Evolutionary conservation across 2,329 filamentous ascomycete species (phyloP), one percentile per base, ranked within the genome.

Genomic region (Pseudogymnoascus sp.): DNA sequence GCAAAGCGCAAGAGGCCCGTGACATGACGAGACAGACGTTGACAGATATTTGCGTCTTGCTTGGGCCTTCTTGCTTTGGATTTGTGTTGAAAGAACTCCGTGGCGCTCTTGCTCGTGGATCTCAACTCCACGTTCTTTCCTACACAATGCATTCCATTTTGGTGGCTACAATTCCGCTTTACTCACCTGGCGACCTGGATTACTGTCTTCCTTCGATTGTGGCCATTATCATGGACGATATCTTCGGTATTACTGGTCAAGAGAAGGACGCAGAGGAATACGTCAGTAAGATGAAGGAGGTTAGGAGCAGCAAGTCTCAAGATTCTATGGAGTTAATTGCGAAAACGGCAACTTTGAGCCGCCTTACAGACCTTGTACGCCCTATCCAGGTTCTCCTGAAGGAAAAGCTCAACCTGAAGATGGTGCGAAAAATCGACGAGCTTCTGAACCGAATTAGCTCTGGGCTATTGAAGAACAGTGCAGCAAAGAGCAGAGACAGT

Each of bases 201-300:
- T 93, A 97, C 72, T 96, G 93, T 71, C 79, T 97, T 7, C 78
- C 83, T 2, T 82, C 88, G 10, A 86, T 97, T 46, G 87, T 96
- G 53, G 83, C 85, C 1, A 85, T 99, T 46, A 88, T 97, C 67
- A 95, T 99, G 90, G 95, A 99, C 71, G 96, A 99, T 72, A 95
- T 96, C 11, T 99, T 99, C 72, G 96, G 96, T 31, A 85, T 87
- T 5, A 89, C 89, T 35, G 95, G 95, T 1, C 90, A 96, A 76
- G 93, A 99, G 72, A 99, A 99, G 76, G 95, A 99, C 70, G 93
- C 93, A 0, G 92, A 97, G 70, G 95, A 93, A 62, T 99, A 99
- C 74, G 88, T 89, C 63, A 96, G 87, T 73, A 90, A 93, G 75
- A 97, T 96, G 88, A 96, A 96, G 75, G 95, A 99, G 77, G 88